These are phyloP conservation scores for Pseudogymnoascus sp. DNA, from an alignment of 2,329 filamentous ascomycete genomes.

Conservation along the genomic window DNA sequence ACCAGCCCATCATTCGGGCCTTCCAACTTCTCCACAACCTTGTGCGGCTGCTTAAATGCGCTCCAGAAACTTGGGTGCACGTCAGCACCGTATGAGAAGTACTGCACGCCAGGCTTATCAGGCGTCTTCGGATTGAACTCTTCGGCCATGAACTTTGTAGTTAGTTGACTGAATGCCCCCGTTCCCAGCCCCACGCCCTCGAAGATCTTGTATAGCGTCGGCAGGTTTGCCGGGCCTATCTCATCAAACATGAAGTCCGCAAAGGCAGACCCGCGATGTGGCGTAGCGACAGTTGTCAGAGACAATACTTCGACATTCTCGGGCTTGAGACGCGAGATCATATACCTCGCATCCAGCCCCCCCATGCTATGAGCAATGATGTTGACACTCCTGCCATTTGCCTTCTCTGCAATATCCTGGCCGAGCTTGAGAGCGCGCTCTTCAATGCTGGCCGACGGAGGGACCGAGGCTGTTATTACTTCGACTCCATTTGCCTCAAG, in stretches of 20 bases:
- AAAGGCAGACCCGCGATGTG: constrained; percentile 37
- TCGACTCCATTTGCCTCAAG: constrained; percentile 44
- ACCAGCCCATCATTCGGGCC: constrained; percentile 61
- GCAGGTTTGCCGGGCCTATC: constrained; percentile 42
- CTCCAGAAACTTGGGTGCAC: constrained; percentile 54
- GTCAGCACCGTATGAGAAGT: constrained; percentile 56
- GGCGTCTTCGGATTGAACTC: constrained; percentile 52
- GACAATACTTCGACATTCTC: constrained; percentile 36
- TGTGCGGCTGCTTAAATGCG: constrained; percentile 48
- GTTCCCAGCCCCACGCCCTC: constrained; percentile 47
- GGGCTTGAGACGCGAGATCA: constrained; percentile 51
- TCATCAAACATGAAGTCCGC: constrained; percentile 46
- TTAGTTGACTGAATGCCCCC: constrained; percentile 54
- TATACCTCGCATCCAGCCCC: constrained; percentile 56
- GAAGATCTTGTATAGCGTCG: constrained; percentile 45
- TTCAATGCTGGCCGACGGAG: constrained; percentile 53
- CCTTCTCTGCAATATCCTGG: constrained; percentile 41
- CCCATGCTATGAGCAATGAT: constrained; percentile 68
- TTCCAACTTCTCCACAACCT: constrained; percentile 43
- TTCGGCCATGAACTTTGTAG: constrained; percentile 47
- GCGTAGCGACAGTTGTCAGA: constrained; percentile 32
- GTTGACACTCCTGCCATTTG: constrained; percentile 55
- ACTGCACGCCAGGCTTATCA: constrained; percentile 45
- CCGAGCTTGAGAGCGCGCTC: constrained; percentile 51
- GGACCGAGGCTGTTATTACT: constrained; percentile 54